Evolutionary conservation across 352 stramenopile species (phyloP).

Genomic region (Globisporangium takayamanum): DNA sequence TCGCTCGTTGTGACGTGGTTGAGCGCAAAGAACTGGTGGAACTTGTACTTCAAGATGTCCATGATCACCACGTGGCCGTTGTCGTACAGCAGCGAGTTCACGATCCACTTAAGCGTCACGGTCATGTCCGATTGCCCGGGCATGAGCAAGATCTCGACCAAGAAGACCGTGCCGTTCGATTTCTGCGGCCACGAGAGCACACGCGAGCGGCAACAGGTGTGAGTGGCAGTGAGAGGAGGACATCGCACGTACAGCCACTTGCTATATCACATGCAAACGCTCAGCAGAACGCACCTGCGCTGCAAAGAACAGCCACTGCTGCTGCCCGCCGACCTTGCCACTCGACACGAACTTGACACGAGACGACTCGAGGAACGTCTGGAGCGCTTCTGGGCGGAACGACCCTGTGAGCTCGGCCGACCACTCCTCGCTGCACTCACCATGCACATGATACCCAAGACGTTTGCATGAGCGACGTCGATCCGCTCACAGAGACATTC

Average conservation of each 20-base stretch:
- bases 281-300: constrained; percentile 47
- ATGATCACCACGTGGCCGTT: constrained; percentile 81
- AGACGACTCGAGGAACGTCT: constrained; percentile 52
- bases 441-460: neutral
- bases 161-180: constrained; percentile 71
- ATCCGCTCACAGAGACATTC: constrained; percentile 5
- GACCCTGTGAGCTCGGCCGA: constrained; percentile 48
- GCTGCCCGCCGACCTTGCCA: constrained; percentile 68
- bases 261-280: neutral
- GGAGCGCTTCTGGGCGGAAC: constrained; percentile 50
- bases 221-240: neutral
- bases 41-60: constrained; percentile 69
- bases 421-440: constrained; percentile 58
- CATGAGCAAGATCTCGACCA: constrained; percentile 77
- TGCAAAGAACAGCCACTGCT: constrained; percentile 73
- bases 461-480: neutral
- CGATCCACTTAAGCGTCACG: constrained; percentile 86
- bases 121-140: constrained; percentile 72
- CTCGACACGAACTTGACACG: constrained; percentile 63
- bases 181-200: constrained; percentile 37
- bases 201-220: neutral
- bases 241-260: constrained; percentile 7
- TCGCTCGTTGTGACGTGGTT: constrained; percentile 17
- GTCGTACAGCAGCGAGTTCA: constrained; percentile 81
- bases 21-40: constrained; percentile 55